Conservation (phyloP, 768 basidiomycete genomes). For the Pleurotus platypus region DNA sequence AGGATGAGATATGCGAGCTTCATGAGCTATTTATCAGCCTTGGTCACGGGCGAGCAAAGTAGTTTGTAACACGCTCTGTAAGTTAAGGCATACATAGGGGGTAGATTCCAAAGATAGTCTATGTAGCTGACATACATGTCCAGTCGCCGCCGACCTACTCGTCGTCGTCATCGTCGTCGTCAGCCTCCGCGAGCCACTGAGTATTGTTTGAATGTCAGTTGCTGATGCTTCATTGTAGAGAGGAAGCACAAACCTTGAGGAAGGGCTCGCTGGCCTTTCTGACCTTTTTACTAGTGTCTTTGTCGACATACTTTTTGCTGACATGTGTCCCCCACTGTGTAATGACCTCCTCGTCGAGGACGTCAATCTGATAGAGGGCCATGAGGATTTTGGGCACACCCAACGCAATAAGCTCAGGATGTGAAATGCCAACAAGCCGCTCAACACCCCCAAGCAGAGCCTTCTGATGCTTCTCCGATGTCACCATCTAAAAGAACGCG, state of each 20-base stretch:
- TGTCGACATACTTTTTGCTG: constrained; percentile 95
- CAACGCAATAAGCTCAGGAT: constrained; percentile 55
- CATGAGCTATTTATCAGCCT: too few species aligned
- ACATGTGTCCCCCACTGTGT: constrained; percentile 95
- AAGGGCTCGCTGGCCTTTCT: constrained; percentile 95
- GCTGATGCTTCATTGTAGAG: neutral
- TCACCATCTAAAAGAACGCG: constrained; percentile 58
- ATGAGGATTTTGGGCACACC: constrained; percentile 88
- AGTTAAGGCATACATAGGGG: too few species aligned
- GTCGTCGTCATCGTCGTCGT: constrained; percentile 66
- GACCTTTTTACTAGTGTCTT: constrained; percentile 92
- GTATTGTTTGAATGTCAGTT: constrained; percentile 10
- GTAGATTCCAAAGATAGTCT: too few species aligned
- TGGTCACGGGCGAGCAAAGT: too few species aligned
- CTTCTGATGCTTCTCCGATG: constrained; percentile 95
- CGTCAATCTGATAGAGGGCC: constrained; percentile 88
- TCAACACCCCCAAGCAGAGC: constrained; percentile 91
- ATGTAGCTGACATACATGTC: too few species aligned
- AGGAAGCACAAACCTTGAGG: constrained; percentile 60
- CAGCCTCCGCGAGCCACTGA: constrained; percentile 88
- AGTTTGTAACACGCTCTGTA: too few species aligned
- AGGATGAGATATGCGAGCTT: neutral
- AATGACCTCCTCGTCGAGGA: constrained; percentile 89
- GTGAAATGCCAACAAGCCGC: constrained; percentile 68
- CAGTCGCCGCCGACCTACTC: neutral